Base-by-base conservation (phyloP, 2,329 filamentous ascomycete species). In the Kalmusia sp. region DNA sequence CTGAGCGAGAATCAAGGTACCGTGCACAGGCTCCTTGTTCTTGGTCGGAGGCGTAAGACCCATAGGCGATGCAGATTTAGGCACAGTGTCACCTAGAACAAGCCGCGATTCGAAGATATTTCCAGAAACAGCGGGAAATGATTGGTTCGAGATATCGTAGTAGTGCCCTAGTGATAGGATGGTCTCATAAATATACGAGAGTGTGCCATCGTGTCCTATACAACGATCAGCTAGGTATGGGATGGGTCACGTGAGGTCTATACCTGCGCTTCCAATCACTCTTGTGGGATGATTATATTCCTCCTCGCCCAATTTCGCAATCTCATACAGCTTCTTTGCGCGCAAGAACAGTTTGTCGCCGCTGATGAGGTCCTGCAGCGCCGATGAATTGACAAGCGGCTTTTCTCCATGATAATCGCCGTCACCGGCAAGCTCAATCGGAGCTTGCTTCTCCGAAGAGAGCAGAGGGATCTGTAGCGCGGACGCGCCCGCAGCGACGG, bases 221-320 rank as follows among this genome's bases (percentile, higher is more conserved):
- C 11, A 2, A 31, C 41, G 3, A 43, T 67, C 17, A 69, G 40
- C 24, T 19, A 39, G 19, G 24, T 8, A 44, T 19, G 4, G 5
- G 48, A 41, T 47, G 11, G n/a, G 17, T 49, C 60, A 68, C 60
- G 57, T 63, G 61, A 17, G 12, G 47, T 60, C 9, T 34, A 4
- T 69, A 73, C 70, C 70, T 52, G 59, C 68, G 58, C 69, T 72
- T 22, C 70, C 70, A 39, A 73, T 73, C 15, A 73, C 69, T 55
- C 73, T 68, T 7, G 77, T 72, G n/a, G 77, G 77, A 39, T 75
- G 74, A 46, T 78, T 75, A 63, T 77, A 76, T 38, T 75, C 76
- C 8, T 63, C 61, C 9, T 75, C 71, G 5, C 75, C 72, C 40
- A 77, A 68, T 55, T 78, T 78, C 3, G 76, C 77, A 35, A 77